Conservation (phyloP, 75 land plant genomes). For the Sequoiadendron giganteum region DNA sequence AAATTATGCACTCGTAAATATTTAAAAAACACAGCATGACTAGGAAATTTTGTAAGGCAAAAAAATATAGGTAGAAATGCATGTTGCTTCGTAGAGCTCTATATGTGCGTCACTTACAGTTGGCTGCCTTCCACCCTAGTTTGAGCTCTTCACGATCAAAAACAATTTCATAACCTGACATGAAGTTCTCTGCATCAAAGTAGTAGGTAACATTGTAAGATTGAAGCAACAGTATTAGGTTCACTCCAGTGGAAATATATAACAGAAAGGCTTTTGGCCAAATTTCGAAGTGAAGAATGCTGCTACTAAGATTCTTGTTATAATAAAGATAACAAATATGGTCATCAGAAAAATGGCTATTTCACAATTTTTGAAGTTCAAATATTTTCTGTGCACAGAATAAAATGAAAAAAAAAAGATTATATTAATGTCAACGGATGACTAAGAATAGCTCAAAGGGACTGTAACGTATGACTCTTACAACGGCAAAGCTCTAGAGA, state of each 20-base stretch:
- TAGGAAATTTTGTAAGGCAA: background rate
- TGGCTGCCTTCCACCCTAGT: conserved; percentile 31
- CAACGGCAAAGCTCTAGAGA: too few species aligned
- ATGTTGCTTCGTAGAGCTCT: background rate
- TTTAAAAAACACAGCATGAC: background rate
- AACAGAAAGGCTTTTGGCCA: background rate
- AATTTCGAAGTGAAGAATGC: background rate
- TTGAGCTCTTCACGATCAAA: conserved; percentile 28
- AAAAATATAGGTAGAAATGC: background rate
- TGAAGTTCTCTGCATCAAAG: conserved; percentile 46
- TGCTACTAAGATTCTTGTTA: background rate
- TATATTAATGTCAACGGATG: too few species aligned
- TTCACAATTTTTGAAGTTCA: background rate
- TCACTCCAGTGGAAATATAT: background rate
- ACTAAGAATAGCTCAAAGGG: too few species aligned
- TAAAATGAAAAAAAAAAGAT: too few species aligned
- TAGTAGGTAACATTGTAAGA: background rate
- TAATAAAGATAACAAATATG: background rate
- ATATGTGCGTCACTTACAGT: conserved; percentile 29
- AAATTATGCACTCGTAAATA: background rate
- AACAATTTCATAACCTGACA: conserved; percentile 36
- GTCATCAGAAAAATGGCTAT: background rate
- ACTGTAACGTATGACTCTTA: too few species aligned
- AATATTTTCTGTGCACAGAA: background rate
- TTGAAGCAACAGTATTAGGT: background rate